A percentile compares a stretch with the other conserved stretches of the same genome.
phyloP scores from a whole-genome alignment of 2,329 filamentous ascomycete genomes.

The Dendrostoma leiphaemia region DNA sequence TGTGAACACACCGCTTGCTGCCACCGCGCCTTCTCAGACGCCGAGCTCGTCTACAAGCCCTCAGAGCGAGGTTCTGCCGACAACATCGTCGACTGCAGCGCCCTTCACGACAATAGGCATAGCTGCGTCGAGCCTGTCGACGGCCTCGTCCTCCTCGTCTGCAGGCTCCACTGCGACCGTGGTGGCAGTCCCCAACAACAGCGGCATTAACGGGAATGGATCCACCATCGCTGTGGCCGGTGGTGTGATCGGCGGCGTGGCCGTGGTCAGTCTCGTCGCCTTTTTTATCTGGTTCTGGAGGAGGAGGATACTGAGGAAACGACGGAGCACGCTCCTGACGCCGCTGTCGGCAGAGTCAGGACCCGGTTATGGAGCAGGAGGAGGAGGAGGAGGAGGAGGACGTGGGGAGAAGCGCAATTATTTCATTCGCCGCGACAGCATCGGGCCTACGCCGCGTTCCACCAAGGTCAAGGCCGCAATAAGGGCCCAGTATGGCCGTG shows the following conservation, averaged over 20 bases:
- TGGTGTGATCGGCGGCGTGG: conserved; percentile 49
- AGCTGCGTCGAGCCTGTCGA: conserved; percentile 14
- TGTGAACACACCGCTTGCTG: conserved; percentile 20
- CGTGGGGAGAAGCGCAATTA: conserved; percentile 32
- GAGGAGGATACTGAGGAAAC: conserved; percentile 39
- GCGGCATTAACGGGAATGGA: conserved; percentile 26
- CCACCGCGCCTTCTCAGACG: background rate
- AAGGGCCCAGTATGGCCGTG: conserved; percentile 32
- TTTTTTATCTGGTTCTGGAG: conserved; percentile 52
- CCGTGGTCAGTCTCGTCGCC: conserved; percentile 42
- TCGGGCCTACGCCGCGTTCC: conserved; percentile 47
- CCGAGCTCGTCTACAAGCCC: conserved; percentile 13
- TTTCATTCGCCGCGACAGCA: conserved; percentile 42
- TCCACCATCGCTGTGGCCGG: conserved; percentile 47
- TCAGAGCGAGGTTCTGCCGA: conserved; percentile 6
- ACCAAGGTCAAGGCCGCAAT: conserved; percentile 40
- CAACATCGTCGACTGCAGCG: conserved; percentile 9
- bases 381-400: too few species aligned
- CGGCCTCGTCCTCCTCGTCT: conserved; percentile 10
- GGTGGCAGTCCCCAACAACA: conserved; percentile 8
- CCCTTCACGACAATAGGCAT: conserved; percentile 18
- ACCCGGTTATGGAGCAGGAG: background rate
- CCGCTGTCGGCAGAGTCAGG: conserved; percentile 38
- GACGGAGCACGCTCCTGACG: conserved; percentile 48
- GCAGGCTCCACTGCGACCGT: conserved; percentile 24